These are phyloP conservation scores for Cordyceps javanica DNA, from an alignment of 2,329 filamentous ascomycete genomes.

Conservation along the genomic window DNA sequence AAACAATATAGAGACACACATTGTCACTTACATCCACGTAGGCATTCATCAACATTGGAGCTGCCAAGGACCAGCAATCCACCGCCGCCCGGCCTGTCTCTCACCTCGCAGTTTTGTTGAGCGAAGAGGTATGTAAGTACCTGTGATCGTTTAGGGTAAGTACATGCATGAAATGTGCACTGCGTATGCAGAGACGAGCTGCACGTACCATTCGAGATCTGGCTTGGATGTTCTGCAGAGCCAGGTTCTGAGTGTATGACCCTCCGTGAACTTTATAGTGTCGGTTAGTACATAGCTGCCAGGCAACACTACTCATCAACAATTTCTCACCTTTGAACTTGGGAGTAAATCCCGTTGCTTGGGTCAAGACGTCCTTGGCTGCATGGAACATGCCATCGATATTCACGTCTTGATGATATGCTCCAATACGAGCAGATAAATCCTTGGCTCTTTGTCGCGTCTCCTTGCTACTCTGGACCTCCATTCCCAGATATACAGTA, in stretches of 20 bases:
- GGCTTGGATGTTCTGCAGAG: conserved; percentile 64
- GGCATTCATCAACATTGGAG: conserved; percentile 23
- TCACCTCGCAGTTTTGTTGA: conserved; percentile 20
- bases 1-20: background rate
- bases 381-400: conserved; percentile 63
- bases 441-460: conserved; percentile 60
- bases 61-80: conserved; percentile 23
- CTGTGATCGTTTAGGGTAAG: background rate
- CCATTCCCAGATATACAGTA: conserved; percentile 58
- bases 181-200: background rate
- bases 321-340: conserved; percentile 27
- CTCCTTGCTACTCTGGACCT: conserved; percentile 58
- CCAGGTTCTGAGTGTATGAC: conserved; percentile 50
- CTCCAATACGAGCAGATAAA: conserved; percentile 56
- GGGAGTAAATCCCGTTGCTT: conserved; percentile 48
- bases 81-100: conserved; percentile 20
- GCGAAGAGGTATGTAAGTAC: conserved; percentile 56
- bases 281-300: background rate
- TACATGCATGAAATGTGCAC: background rate
- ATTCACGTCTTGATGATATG: conserved; percentile 66
- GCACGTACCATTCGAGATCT: conserved; percentile 49
- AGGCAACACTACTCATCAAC: background rate
- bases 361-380: conserved; percentile 51
- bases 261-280: conserved; percentile 47
- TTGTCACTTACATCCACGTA: conserved; percentile 4